Evolutionary conservation across 225 moss, liverwort and hornwort genomes (phyloP).

Genomic region (Thuidium tamariscinum): DNA sequence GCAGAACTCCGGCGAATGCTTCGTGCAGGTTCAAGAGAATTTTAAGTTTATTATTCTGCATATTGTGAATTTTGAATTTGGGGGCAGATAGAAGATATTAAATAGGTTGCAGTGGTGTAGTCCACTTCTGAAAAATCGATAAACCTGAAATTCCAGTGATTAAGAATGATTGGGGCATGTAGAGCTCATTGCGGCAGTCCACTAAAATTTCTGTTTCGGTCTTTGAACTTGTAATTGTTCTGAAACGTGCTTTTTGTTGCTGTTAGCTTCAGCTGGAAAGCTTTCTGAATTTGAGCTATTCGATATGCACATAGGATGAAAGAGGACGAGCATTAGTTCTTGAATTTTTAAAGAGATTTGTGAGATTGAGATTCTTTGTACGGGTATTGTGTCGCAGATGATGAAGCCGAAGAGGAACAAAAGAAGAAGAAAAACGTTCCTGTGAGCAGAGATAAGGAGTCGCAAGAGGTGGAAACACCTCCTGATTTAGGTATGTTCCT

Average conservation of each 20-base stretch:
- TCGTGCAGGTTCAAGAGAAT: slow-evolving; percentile 55
- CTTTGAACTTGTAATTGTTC: not conserved
- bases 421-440: slow-evolving; percentile 69
- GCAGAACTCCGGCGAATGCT: slow-evolving; percentile 99
- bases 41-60: not conserved
- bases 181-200: not conserved
- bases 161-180: not conserved
- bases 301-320: not conserved
- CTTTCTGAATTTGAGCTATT: not conserved
- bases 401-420: slow-evolving; percentile 96
- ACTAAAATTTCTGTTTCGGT: not conserved
- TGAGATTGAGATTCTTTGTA: not conserved
- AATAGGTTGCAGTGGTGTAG: not conserved
- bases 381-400: slow-evolving; percentile 39
- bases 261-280: not conserved
- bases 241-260: not conserved
- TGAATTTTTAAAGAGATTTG: not conserved
- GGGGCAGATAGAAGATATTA: not conserved
- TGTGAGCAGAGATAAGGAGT: slow-evolving; percentile 50
- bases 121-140: not conserved
- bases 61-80: not conserved
- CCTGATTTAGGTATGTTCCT: slow-evolving; percentile 32
- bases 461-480: slow-evolving; percentile 35
- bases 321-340: not conserved
- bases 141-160: not conserved